Conservation (phyloP, 176 grass and related monocot genomes). For the Hsuehochloa calcarea region DNA sequence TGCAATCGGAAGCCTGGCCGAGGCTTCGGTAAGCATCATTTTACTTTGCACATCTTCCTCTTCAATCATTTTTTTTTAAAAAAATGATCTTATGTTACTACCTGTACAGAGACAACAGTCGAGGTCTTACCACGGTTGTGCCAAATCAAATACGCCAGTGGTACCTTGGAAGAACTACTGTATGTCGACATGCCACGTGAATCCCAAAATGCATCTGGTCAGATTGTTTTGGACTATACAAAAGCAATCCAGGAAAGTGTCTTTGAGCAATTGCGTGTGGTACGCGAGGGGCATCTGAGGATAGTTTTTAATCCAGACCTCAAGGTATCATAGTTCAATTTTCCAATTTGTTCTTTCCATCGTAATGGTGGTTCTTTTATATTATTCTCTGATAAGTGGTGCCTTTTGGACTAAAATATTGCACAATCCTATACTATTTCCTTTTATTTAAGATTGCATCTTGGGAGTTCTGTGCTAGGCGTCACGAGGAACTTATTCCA, state of each 20-base stretch:
- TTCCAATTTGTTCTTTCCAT: constrained; percentile 1
- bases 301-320: constrained; percentile 99
- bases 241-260: constrained; percentile 99
- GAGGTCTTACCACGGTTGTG: constrained; percentile 92
- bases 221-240: constrained; percentile 93
- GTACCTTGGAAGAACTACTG: constrained; percentile 87
- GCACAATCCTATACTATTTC: background rate
- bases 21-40: constrained; percentile 85
- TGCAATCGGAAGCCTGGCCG: constrained; percentile 94
- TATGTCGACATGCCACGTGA: constrained; percentile 96
- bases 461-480: constrained; percentile 97
- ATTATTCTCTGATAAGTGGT: background rate
- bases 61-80: background rate
- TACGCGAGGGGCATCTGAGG: constrained; percentile 91
- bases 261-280: constrained; percentile 94
- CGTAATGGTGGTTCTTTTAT: background rate
- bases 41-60: background rate
- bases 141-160: constrained; percentile 99
- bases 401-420: constrained; percentile 22
- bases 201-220: constrained; percentile 79
- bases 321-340: constrained; percentile 55
- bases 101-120: constrained; percentile 80
- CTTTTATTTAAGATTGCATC: constrained; percentile 76
- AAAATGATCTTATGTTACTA: constrained; percentile 3
- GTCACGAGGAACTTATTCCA: constrained; percentile 96